phyloP scores from a whole-genome alignment of 768 basidiomycete genomes.

The Lactarius trivialis region DNA sequence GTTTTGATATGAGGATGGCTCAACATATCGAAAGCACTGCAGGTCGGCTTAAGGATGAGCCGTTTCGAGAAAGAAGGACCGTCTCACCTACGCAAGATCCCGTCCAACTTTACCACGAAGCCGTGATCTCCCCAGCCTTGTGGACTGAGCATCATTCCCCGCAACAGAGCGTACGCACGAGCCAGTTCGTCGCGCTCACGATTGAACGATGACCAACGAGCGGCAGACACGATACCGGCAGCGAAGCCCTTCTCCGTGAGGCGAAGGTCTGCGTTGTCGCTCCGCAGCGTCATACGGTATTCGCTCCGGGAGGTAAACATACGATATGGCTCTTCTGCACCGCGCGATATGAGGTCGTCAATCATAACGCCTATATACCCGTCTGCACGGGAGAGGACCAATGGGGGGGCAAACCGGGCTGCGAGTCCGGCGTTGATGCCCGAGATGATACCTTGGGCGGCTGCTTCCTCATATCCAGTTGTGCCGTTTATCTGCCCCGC shows the following conservation, averaged over 20 bases:
- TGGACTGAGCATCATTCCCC: slow-evolving; percentile 34
- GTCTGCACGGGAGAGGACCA: slow-evolving; percentile 75
- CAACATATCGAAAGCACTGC: slow-evolving; percentile 72
- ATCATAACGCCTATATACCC: slow-evolving; percentile 88
- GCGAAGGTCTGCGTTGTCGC: slow-evolving; percentile 84
- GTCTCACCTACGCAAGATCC: slow-evolving; percentile 38
- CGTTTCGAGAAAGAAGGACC: background rate
- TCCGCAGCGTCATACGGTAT: slow-evolving; percentile 80
- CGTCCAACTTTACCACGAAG: slow-evolving; percentile 37
- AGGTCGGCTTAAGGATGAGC: background rate
- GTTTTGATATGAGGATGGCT: slow-evolving; percentile 49
- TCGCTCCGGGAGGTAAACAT: slow-evolving; percentile 93
- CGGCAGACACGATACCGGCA: slow-evolving; percentile 38
- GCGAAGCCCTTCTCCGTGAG: slow-evolving; percentile 65
- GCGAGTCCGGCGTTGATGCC: slow-evolving; percentile 83
- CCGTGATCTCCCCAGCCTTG: slow-evolving; percentile 44
- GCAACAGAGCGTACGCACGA: slow-evolving; percentile 32
- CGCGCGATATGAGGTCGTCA: slow-evolving; percentile 83
- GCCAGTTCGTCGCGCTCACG: slow-evolving; percentile 32
- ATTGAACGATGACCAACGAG: slow-evolving; percentile 39
- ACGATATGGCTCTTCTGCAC: slow-evolving; percentile 88
- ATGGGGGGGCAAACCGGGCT: slow-evolving; percentile 46
- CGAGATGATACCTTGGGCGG: slow-evolving; percentile 82
- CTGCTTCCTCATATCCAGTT: slow-evolving; percentile 93
- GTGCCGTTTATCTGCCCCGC: slow-evolving; percentile 50